These are phyloP conservation scores for Pinus tabuliformis DNA, from an alignment of 75 land plant species.

Conservation along the genomic window DNA sequence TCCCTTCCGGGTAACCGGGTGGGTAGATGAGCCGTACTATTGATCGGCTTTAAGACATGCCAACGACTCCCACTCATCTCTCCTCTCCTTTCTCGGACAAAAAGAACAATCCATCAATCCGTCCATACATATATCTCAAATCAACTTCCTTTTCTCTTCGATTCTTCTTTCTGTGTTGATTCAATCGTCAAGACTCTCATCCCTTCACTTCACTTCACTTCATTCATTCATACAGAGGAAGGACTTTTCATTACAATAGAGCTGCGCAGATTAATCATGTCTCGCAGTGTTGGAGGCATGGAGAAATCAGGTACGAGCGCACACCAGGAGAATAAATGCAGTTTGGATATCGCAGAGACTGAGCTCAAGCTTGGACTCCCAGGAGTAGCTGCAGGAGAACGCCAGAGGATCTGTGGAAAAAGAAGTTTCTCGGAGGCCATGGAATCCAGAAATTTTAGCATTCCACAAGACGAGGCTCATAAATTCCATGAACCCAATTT, in stretches of 20 bases:
- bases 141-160: background rate
- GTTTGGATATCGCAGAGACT: constrained; percentile 38
- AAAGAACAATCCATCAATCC: too few relatives aligned
- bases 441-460: constrained; percentile 30
- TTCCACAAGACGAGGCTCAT: constrained; percentile 9
- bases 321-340: background rate
- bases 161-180: too few relatives aligned
- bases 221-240: background rate
- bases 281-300: background rate
- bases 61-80: too few relatives aligned
- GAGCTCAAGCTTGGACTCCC: constrained; percentile 57
- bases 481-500: constrained; percentile 13
- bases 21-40: too few relatives aligned
- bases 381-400: constrained; percentile 6
- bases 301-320: background rate
- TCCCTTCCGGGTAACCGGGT: background rate
- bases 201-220: too few relatives aligned
- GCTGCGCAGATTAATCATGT: background rate
- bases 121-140: too few relatives aligned
- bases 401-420: constrained; percentile 21
- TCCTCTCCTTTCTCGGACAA: too few relatives aligned
- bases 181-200: background rate
- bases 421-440: constrained; percentile 39
- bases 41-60: too few relatives aligned
- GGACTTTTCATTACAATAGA: background rate